A percentile compares a stretch with the other conserved stretches of the same genome.
These are phyloP conservation scores for Parasarocladium wereldwijsianum DNA, from an alignment of 2,329 filamentous ascomycete genomes.

Conservation along the genomic window DNA sequence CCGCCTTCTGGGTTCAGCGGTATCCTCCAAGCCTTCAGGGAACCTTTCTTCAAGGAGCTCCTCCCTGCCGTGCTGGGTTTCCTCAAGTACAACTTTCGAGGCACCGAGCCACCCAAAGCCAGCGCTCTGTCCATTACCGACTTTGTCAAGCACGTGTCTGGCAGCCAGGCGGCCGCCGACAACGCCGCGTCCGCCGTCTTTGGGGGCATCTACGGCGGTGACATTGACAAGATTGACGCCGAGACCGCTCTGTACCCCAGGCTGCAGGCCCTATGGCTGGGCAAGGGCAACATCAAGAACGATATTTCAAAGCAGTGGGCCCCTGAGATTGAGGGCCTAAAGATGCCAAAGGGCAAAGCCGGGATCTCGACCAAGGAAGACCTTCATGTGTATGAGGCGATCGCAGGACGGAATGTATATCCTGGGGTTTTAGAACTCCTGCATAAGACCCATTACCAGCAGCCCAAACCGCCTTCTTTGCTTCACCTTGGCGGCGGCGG, in stretches of 20 bases:
- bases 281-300: too few relatives aligned
- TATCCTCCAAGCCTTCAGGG: slow-evolving; percentile 13
- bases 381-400: too few relatives aligned
- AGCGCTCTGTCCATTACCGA: slow-evolving; percentile 21
- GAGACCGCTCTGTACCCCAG: slow-evolving; percentile 33
- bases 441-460: too few relatives aligned
- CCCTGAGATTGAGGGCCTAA: too few relatives aligned
- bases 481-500: slow-evolving; percentile 33
- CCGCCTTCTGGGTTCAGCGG: slow-evolving; percentile 13
- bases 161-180: slow-evolving; percentile 30
- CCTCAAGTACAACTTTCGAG: slow-evolving; percentile 9
- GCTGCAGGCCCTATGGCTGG: slow-evolving; percentile 16
- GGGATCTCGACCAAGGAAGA: too few relatives aligned
- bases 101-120: slow-evolving; percentile 8
- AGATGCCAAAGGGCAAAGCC: too few relatives aligned
- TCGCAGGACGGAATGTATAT: slow-evolving; percentile 15
- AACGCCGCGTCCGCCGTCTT: slow-evolving; percentile 62
- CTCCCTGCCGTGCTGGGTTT: slow-evolving; percentile 14
- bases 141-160: slow-evolving; percentile 18
- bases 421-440: slow-evolving; percentile 10
- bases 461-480: too few relatives aligned
- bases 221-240: slow-evolving; percentile 67
- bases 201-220: slow-evolving; percentile 88
- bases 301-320: too few relatives aligned
- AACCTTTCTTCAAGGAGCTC: slow-evolving; percentile 19